Evolutionary conservation across 2,329 filamentous ascomycete species (phyloP).

Genomic region (Pezicula neosporulosa): DNA sequence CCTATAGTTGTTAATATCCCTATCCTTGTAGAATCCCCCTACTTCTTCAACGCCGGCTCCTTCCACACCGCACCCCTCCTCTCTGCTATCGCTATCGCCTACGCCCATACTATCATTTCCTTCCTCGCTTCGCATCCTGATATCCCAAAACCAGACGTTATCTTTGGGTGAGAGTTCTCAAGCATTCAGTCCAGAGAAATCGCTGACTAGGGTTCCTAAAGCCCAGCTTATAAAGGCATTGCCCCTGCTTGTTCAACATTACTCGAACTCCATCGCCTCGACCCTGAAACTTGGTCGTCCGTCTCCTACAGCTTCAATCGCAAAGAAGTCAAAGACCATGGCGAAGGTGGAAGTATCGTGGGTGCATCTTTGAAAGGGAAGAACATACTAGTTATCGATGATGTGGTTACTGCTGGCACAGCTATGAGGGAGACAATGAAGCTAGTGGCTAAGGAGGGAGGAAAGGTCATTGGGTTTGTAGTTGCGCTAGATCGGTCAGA

Average conservation of each 20-base stretch:
- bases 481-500: no score
- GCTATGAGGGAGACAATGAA: no score
- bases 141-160: constrained; percentile 67
- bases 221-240: constrained; percentile 95
- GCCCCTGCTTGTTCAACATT: constrained; percentile 78
- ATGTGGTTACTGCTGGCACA: no score
- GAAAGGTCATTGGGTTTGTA: no score
- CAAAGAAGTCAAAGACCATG: constrained; percentile 95
- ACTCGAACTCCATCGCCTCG: constrained; percentile 70
- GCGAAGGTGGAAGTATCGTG: constrained; percentile 91
- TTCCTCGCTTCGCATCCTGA: constrained; percentile 36
- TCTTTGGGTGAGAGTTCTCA: constrained; percentile 58
- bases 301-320: constrained; percentile 89
- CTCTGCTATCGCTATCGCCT: constrained; percentile 74
- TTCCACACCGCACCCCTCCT: constrained; percentile 82
- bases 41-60: constrained; percentile 96
- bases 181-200: background rate
- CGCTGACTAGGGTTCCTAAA: background rate
- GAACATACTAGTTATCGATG: constrained; percentile 46
- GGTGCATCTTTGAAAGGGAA: constrained; percentile 80
- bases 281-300: constrained; percentile 60
- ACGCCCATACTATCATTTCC: constrained; percentile 62
- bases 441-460: no score
- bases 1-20: constrained; percentile 1
- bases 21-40: constrained; percentile 60